Base-by-base conservation (phyloP, 306 rosid genomes). In the Castanea mollissima region DNA sequence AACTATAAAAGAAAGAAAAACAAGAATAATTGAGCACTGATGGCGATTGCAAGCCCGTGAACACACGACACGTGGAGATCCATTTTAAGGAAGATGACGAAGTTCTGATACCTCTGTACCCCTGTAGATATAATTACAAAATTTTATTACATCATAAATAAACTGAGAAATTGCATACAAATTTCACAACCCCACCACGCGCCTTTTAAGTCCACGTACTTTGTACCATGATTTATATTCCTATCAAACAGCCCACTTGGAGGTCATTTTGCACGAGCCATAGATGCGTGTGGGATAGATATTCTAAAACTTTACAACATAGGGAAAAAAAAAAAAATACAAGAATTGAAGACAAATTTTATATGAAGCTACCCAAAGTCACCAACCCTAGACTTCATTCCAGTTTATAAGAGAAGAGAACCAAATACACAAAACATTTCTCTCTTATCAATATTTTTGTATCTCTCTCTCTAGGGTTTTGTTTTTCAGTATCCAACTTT, bases 11-110 rank as follows among this genome's bases (percentile, higher is more conserved):
- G 20, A 29, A 29, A 29, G 38, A 23, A 4, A 63, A 27, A 29
- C 67, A 25, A 63, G 41, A 63, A 63, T 29, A 27, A 63, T 34
- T 29, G 38, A 20, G 64, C 76, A 51, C 11, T 64, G 75, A 77
- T 13, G 35, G 69, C 38, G 71, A 31, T 41, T 16, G 8, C 25
- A 55, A 21, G 12, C 87, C 86, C 85, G 15, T 84, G 4, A 79
- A 1, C 15, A 55, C 8, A 5, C 8, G 87, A 89, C 92, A 86
- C 88, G 87, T 85, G 86, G 80, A 38, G 67, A 76, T 71, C 80
- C 75, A 59, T 72, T 81, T 83, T 81, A 84, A 88, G 91, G 90
- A 83, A 73, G 75, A 63, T 83, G 90, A 89, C 90, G 88, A 83
- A 87, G 88, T 77, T 80, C 49, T 86, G 82, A 75, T 82, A 64